Evolutionary conservation across 2,329 filamentous ascomycete species (phyloP).

Genomic region (Trichoderma atrobrunneum): DNA sequence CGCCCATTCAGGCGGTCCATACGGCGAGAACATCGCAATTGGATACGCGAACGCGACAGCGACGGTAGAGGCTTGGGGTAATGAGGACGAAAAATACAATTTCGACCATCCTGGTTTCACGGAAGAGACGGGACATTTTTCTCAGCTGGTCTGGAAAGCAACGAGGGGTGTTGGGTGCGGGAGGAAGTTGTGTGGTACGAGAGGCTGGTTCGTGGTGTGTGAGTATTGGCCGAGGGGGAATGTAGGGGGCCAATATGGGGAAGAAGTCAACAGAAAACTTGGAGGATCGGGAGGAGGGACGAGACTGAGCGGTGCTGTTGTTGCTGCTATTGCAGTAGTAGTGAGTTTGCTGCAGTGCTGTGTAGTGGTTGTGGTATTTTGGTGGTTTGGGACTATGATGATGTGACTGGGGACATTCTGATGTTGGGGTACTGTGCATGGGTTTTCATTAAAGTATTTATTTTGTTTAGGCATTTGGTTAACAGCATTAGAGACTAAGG

Average conservation of each 20-base stretch:
- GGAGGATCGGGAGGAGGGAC: neutral
- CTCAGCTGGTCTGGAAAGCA: conserved; percentile 68
- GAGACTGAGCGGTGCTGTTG: neutral
- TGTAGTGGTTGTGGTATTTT: neutral
- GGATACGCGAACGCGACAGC: conserved; percentile 60
- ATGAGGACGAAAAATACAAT: conserved; percentile 52
- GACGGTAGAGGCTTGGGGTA: conserved; percentile 65
- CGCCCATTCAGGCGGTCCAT: conserved; percentile 58
- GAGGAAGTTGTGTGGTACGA: conserved; percentile 40
- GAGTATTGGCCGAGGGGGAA: conserved; percentile 70
- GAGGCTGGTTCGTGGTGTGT: conserved; percentile 66
- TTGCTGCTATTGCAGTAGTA: neutral
- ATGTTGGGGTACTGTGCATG: neutral
- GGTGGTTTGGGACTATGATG: conserved; percentile 1
- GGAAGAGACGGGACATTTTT: conserved; percentile 66
- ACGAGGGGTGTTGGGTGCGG: conserved; percentile 60
- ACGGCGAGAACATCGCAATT: conserved; percentile 72
- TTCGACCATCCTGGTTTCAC: conserved; percentile 56
- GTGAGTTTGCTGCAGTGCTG: conserved; percentile 4
- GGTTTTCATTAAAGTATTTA: neutral
- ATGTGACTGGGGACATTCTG: neutral
- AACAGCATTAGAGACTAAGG: neutral
- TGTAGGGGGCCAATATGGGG: conserved; percentile 50
- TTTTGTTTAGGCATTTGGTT: neutral
- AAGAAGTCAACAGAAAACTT: conserved; percentile 29